Percentiles rank a stretch among this genome's conserved stretches.
Evolutionary conservation across 495 filamentous ascomycete species (phyloP).

Genomic region (Podospora sp.): DNA sequence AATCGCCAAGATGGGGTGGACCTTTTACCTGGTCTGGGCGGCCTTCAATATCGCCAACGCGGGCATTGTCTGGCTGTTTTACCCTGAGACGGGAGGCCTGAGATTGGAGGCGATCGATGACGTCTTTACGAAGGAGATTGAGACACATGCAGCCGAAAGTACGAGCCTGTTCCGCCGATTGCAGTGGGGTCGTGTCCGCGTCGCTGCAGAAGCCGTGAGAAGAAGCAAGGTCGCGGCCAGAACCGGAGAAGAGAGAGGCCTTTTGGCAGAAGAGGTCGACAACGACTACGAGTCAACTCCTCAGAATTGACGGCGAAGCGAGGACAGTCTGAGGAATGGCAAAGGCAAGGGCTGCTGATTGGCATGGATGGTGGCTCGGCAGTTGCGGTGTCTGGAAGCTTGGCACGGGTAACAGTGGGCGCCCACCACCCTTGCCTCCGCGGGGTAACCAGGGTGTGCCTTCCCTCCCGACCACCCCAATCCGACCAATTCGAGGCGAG

Average conservation of each 20-base stretch:
- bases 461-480: background rate
- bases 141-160: background rate
- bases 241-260: conserved; percentile 17
- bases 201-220: conserved; percentile 27
- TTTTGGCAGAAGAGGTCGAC: conserved; percentile 14
- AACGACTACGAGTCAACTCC: background rate
- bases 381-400: conserved; percentile 1
- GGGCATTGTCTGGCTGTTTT: conserved; percentile 63
- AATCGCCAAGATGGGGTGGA: conserved; percentile 50
- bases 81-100: conserved; percentile 61
- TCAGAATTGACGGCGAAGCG: background rate
- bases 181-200: conserved; percentile 31
- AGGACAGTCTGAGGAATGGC: background rate
- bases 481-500: background rate
- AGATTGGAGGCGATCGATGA: conserved; percentile 53
- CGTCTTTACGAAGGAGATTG: conserved; percentile 48
- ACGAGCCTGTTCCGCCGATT: conserved; percentile 19
- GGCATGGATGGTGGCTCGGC: background rate
- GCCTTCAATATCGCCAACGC: conserved; percentile 62
- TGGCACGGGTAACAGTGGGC: conserved; percentile 4
- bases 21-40: conserved; percentile 55
- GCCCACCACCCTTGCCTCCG: conserved; percentile 4
- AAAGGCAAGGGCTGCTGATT: background rate
- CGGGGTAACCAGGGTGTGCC: background rate
- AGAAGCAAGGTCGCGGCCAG: conserved; percentile 1